Percentiles rank a stretch among this genome's conserved stretches.
Conservation (phyloP, 2,329 filamentous ascomycete species). For the Ceratocystis variospora region DNA sequence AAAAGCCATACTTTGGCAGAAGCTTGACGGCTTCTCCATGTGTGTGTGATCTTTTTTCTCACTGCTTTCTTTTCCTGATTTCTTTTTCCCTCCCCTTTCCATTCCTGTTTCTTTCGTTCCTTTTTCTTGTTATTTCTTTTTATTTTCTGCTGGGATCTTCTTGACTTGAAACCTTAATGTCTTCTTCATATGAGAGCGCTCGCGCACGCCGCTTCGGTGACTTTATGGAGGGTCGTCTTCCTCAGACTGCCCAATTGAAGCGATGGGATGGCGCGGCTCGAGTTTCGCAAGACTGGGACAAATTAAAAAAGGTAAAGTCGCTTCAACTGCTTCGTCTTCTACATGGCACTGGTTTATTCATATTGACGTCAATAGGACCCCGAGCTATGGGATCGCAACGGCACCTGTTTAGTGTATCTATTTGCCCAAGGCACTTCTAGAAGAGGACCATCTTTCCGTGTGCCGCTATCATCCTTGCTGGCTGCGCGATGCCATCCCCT, state of each 20-base stretch:
- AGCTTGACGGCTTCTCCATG: background rate
- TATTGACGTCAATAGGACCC: slow-evolving; percentile 41
- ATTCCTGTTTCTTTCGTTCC: background rate
- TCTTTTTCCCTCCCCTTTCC: background rate
- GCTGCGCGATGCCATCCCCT: slow-evolving; percentile 46
- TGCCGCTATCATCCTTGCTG: slow-evolving; percentile 46
- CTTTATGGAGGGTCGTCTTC: slow-evolving; percentile 23
- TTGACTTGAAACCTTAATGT: background rate
- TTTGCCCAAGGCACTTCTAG: slow-evolving; percentile 51
- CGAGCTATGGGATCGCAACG: slow-evolving; percentile 54
- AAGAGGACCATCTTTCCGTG: slow-evolving; percentile 52
- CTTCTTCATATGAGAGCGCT: slow-evolving; percentile 16
- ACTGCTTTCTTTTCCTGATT: slow-evolving; percentile 8
- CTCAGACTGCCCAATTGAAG: slow-evolving; percentile 27
- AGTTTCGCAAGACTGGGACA: slow-evolving; percentile 34
- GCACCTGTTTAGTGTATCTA: slow-evolving; percentile 57
- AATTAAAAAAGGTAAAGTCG: slow-evolving; percentile 31
- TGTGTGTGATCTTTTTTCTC: background rate
- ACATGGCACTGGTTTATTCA: background rate
- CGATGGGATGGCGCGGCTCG: slow-evolving; percentile 39
- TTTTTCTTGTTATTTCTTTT: background rate
- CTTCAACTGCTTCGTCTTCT: slow-evolving; percentile 12
- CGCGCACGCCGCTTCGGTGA: slow-evolving; percentile 22
- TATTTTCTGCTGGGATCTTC: background rate
- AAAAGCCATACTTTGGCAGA: background rate